Percentiles rank a stretch among this genome's conserved stretches.
Evolutionary conservation across 768 basidiomycete genomes (phyloP).

Genomic region (Lentinula boryana): DNA sequence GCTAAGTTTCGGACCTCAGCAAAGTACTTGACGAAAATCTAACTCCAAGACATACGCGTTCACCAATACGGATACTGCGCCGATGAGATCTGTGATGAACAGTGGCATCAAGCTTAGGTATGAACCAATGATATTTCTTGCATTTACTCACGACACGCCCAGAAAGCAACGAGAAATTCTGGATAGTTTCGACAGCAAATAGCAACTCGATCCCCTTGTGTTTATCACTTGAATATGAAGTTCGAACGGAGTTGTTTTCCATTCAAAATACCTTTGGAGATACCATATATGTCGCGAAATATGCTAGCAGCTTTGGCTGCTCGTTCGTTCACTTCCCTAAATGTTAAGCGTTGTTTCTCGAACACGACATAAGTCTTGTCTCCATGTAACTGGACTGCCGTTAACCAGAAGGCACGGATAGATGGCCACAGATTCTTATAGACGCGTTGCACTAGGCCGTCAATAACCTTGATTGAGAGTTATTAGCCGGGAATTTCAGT

Average conservation of each 20-base stretch:
- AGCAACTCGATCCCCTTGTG: conserved; percentile 34
- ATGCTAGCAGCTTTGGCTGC: conserved; percentile 31
- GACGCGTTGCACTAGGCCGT: conserved; percentile 38
- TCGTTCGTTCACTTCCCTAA: conserved; percentile 28
- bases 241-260: background rate
- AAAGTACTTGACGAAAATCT: background rate
- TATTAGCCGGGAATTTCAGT: background rate
- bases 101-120: conserved; percentile 7
- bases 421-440: conserved; percentile 50
- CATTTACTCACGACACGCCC: conserved; percentile 36
- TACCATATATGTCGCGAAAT: conserved; percentile 34
- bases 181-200: conserved; percentile 45
- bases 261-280: conserved; percentile 36
- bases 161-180: conserved; percentile 40
- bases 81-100: conserved; percentile 30
- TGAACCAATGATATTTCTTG: background rate
- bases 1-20: conserved; percentile 11
- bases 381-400: conserved; percentile 24
- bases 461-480: conserved; percentile 22
- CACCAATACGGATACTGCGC: conserved; percentile 40
- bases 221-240: background rate
- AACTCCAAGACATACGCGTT: conserved; percentile 31
- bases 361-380: conserved; percentile 43
- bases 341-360: conserved; percentile 40
- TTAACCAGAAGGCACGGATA: conserved; percentile 40